These are phyloP conservation scores for Nothophoma quercina DNA, from an alignment of 2,329 filamentous ascomycete species.

Conservation along the genomic window DNA sequence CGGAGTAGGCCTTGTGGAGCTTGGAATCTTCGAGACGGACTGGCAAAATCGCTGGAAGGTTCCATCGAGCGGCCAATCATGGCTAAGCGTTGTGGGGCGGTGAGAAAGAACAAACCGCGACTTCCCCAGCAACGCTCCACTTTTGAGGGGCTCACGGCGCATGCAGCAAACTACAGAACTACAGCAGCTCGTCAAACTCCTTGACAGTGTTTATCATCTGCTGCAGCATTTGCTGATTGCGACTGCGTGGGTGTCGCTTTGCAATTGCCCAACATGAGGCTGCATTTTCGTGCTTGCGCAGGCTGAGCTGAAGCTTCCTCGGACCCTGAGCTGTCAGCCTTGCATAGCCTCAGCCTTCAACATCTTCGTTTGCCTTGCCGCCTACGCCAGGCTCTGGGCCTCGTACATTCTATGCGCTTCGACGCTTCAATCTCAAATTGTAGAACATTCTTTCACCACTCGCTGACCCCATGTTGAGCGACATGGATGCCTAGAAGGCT, in stretches of 20 bases:
- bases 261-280: slow-evolving; percentile 1
- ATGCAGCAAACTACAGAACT: slow-evolving; percentile 5
- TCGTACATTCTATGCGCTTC: slow-evolving; percentile 12
- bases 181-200: not conserved
- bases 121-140: slow-evolving; percentile 13
- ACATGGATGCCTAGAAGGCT: not conserved
- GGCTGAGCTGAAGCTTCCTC: not conserved
- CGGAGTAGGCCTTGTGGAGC: slow-evolving; percentile 42
- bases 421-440: not conserved
- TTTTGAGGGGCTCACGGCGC: slow-evolving; percentile 15
- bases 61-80: slow-evolving; percentile 34
- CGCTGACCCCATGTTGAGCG: not conserved
- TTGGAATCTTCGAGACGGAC: slow-evolving; percentile 49
- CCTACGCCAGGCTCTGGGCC: slow-evolving; percentile 10
- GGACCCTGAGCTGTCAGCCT: slow-evolving; percentile 11
- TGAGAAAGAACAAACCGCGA: not conserved
- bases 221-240: not conserved
- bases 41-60: slow-evolving; percentile 47
- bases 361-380: slow-evolving; percentile 18
- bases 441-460: not conserved
- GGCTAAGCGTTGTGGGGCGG: not conserved
- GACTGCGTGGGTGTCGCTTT: not conserved
- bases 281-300: slow-evolving; percentile 1
- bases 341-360: slow-evolving; percentile 17
- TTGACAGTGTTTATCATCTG: not conserved